These are phyloP conservation scores for Talaromyces pinophilus DNA, from an alignment of 2,329 filamentous ascomycete genomes.

Conservation along the genomic window DNA sequence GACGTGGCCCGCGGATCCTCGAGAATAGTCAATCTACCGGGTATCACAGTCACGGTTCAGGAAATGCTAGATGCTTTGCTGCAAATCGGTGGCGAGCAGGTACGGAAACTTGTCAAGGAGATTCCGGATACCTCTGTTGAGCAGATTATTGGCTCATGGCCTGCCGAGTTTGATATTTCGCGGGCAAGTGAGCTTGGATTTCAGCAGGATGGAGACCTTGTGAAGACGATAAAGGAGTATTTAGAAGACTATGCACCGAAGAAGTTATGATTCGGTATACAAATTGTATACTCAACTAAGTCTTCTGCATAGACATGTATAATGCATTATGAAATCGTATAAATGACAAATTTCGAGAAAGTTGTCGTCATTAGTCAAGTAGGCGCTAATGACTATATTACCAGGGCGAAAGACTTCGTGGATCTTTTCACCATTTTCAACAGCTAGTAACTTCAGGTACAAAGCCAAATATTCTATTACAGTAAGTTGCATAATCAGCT, in stretches of 20 bases:
- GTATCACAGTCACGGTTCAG: conserved; percentile 15
- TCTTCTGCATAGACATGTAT: neutral
- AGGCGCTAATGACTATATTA: neutral
- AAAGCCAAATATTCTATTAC: too few species aligned
- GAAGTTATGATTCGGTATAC: neutral
- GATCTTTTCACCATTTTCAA: neutral
- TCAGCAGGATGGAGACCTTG: conserved; percentile 1
- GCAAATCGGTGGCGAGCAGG: conserved; percentile 3
- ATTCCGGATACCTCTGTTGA: conserved; percentile 4
- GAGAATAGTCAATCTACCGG: conserved; percentile 18
- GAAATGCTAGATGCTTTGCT: conserved; percentile 12
- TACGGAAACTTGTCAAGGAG: neutral
- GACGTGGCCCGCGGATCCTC: neutral
- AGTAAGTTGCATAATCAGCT: too few species aligned
- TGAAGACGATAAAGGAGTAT: conserved; percentile 10
- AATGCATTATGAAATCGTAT: neutral
- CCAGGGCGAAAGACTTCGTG: neutral
- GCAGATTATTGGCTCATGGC: conserved; percentile 12
- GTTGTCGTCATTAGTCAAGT: too few species aligned
- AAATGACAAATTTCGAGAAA: neutral
- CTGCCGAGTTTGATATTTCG: conserved; percentile 16
- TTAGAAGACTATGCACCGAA: conserved; percentile 10
- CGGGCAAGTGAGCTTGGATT: conserved; percentile 15
- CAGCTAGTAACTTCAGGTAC: too few species aligned
- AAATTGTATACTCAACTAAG: neutral